phyloP scores from a whole-genome alignment of 371 early-diverging fungal genomes.

The Mortierella sp. region DNA sequence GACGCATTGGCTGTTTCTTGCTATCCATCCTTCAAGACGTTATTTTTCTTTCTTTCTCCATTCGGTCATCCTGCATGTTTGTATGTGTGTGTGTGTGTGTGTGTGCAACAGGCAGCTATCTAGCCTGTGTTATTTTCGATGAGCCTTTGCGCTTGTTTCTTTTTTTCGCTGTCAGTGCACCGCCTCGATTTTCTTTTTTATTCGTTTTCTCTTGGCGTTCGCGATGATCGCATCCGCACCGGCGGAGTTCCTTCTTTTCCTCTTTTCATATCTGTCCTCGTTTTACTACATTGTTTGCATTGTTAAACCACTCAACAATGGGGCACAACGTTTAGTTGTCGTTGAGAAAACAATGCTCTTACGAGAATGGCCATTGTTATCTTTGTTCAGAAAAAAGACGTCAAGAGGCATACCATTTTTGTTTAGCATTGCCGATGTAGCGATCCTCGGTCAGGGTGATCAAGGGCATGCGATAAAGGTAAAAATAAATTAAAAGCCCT shows the following conservation, averaged over 20 bases:
- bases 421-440: too few species aligned
- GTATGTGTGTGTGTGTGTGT: neutral
- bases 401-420: too few species aligned
- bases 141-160: neutral
- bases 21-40: too few species aligned
- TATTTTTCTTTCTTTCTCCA: neutral
- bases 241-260: neutral
- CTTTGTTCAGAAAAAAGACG: too few species aligned
- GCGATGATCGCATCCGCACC: neutral
- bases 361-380: too few species aligned
- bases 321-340: too few species aligned
- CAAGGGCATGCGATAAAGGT: too few species aligned
- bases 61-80: neutral
- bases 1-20: conserved; percentile 1
- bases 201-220: conserved; percentile 6
- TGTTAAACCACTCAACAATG: too few species aligned
- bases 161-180: neutral
- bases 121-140: neutral
- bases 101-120: neutral
- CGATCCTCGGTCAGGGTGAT: too few species aligned
- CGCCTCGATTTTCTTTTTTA: neutral
- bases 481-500: neutral
- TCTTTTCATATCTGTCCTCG: neutral
- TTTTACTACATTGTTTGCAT: too few species aligned
- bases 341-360: too few species aligned